Base-by-base conservation (phyloP, 495 filamentous ascomycete genomes). In the Friedmanniomyces simplex region DNA sequence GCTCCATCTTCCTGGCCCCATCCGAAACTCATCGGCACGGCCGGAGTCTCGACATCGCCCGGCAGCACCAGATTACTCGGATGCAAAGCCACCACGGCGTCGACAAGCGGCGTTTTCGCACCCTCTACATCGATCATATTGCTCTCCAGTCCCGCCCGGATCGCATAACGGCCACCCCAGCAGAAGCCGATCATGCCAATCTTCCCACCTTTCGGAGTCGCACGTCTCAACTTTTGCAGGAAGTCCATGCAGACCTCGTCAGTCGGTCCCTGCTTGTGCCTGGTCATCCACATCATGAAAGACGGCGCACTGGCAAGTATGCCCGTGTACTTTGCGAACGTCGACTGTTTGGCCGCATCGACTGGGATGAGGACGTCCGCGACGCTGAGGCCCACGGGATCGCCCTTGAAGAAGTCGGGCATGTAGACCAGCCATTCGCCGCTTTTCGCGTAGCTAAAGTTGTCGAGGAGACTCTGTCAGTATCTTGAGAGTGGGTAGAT, bases 171-270 rank as follows among this genome's bases (percentile, higher is more conserved):
- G 5, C 68, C 73, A 20, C 72, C 73, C 73, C 72, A 75, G 63
- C 71, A 75, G 46, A 74, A 71, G 2, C 73, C 72, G 39, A 73
- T 61, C 32, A 71, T 70, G 12, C 71, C 73, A n/a, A 74, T 68
- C 60, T 71, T 73, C 42, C 64, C 46, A 5, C 63, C 70, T 5
- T 57, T 58, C 2, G 67, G 66, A 16, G 62, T 70, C 26, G 54
- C 66, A 39, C 68, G 66, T 42, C 67, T 30, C 54, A 69, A 41
- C 32, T 32, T 41, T 21, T 36, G 36, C 49, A 71, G 42, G 47
- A 69, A 71, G n/a, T 71, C 66, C 53, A 61, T 59, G 54, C 69
- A 71, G 41, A 72, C 61, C 28, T 69, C 62, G 32, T 71, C 63
- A 7, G 64, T 67, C 7, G 60, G 66, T 37, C 41, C 66, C 25